Evolutionary conservation across 2,329 filamentous ascomycete species (phyloP), one percentile per base, ranked within the genome.

Genomic region (Fusarium nelsonii): DNA sequence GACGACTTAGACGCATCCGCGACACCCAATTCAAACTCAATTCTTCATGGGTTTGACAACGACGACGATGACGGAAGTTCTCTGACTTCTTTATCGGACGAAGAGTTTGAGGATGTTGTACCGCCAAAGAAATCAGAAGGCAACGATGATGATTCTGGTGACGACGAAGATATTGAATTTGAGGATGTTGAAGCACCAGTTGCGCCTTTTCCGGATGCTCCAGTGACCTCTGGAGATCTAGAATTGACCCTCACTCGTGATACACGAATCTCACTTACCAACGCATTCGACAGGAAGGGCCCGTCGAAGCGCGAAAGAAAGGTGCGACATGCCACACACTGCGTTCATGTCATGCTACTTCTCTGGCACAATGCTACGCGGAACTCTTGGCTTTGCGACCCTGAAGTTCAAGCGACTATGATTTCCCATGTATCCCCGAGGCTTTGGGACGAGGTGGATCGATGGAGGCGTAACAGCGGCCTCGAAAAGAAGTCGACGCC

Each of bases 341-440:
- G 92, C 72, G 85, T 97, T 71, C 96, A 99, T 78, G 94, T 98
- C 3, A 90, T 97, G 76, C 88, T 90, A 53, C 82, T 99, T 16
- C 85, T 99, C 63, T 97, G 91, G 85, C 94, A 98, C 77, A 98
- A 98, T 75, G 88, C 92, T 1, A 80, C 96, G 15, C 88, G 92
- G 41, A 97, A 98, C 77, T 84, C 88, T 0, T 98, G 95, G 91
- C 81, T 94, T 20, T 92, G 92, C 71, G 92, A 98, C 73, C 78
- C 85, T 5, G 87, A 92, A 65, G 84, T 97, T 1, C 92, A 96
- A 65, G 88, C 89, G 12, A 91, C 90, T 16, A 84, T 97, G 76
- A 84, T 96, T 6, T 88, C 89, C n/a, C 90, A 93, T 59, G 74
- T 97, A 8, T 86, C 92, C 0, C 83, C 87, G 0, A 86, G 87